Percentiles rank a stretch among this genome's conserved stretches.
Evolutionary conservation across 192 early-diverging fungal species (phyloP).

Genomic region (Gaertneriomyces semiglobifer): DNA sequence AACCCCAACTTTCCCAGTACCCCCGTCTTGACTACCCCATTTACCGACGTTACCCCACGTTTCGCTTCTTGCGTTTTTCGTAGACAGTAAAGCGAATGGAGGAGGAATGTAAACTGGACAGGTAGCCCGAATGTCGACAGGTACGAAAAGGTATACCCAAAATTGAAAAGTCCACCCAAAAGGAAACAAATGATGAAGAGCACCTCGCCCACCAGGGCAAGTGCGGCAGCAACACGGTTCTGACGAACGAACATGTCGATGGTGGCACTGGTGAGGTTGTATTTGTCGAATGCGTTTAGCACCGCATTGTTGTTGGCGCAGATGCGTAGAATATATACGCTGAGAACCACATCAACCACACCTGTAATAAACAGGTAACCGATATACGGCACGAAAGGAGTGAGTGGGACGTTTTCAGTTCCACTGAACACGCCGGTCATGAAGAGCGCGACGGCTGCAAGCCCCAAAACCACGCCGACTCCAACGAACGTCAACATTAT

Average conservation of each 20-base stretch:
- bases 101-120: not conserved
- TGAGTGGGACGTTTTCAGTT: not conserved
- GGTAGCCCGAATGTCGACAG: not conserved
- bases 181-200: not conserved
- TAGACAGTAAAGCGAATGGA: not conserved
- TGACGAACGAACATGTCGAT: not conserved
- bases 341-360: not conserved
- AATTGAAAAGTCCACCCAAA: not conserved
- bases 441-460: not conserved
- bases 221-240: not conserved
- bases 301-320: conserved; percentile 3
- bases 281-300: not conserved
- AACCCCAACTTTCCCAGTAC: too few relatives aligned
- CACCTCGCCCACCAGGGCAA: not conserved
- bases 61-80: not conserved
- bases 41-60: too few relatives aligned
- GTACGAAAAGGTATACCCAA: not conserved
- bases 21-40: too few relatives aligned
- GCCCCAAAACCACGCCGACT: not conserved
- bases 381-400: not conserved
- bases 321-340: not conserved
- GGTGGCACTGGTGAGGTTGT: not conserved
- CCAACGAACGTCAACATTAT: not conserved
- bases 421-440: not conserved
- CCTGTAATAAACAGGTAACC: not conserved